Evolutionary conservation across 192 early-diverging fungal species (phyloP), one percentile per base, ranked within the genome.

Genomic region (Powellomyces hirtus): DNA sequence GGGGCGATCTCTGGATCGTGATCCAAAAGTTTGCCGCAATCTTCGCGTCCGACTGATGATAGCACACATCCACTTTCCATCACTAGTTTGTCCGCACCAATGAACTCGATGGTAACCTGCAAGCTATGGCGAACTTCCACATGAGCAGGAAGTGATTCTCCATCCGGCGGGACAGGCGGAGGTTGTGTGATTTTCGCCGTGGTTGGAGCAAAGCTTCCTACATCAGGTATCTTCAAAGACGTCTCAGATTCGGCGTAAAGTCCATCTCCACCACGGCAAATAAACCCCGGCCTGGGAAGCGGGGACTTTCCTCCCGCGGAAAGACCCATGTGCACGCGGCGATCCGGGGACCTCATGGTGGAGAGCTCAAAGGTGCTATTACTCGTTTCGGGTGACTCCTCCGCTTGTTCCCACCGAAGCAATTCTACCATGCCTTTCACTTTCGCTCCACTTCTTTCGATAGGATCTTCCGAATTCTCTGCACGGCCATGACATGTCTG

Each of bases 81-180:
- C 1, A 75, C 72, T 10, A 81, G 64, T 49, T 73, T 78, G 27
- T 81, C 73, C 2, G 80, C 71, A 34, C 60, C 66, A 4, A n/a
- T 29, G 38, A 84, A 63, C 55, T 84, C 82, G 33, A 84, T 74
- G 18, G 57, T 60, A 2, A 84, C 79, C 53, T 77, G 75, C 20
- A 84, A 55, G 11, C 62, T 71, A 68, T 84, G 82, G 60, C 73
- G 58, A 22, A 81, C 70, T 51, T 84, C 76, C 22, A 81, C 45
- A 51, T 64, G 72, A 6, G 76, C 75, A 16, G 72, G 71, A 14
- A 74, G 51, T 18, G 18, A 13, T 20, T 62, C 63, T 26, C 53
- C 49, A 34, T 63, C 46, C 2, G 50, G 49, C 16, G 64, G 72
- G 14, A 69, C 49, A 1, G 70, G 60, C 2, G 64, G 50, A 6